A percentile compares a stretch with the other conserved stretches of the same genome.
Evolutionary conservation across 2,329 filamentous ascomycete species (phyloP).

Genomic region (Exophiala spinifera): DNA sequence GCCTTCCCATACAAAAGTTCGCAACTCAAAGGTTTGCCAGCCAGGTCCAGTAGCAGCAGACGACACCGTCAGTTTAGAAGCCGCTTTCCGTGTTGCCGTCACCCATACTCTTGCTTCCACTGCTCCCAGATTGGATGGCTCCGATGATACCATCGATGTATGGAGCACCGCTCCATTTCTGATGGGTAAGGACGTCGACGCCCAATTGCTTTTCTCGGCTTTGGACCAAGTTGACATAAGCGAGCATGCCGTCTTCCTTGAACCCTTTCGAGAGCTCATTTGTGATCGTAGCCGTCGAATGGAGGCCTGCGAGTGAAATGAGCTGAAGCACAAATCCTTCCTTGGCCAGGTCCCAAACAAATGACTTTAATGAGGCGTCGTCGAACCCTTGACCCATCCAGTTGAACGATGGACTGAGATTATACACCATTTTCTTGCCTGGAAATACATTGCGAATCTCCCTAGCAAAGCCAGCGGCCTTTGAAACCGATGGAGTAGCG

Average conservation of each 20-base stretch:
- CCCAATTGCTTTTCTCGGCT: conserved; percentile 83
- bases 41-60: too few species aligned
- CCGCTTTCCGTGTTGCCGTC: conserved; percentile 79
- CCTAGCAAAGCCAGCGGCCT: conserved; percentile 70
- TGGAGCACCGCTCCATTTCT: conserved; percentile 69
- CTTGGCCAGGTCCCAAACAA: conserved; percentile 93
- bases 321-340: conserved; percentile 71
- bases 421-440: conserved; percentile 90
- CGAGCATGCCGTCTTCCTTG: conserved; percentile 90
- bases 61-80: too few species aligned
- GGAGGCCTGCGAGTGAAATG: conserved; percentile 63
- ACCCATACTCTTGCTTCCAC: conserved; percentile 87
- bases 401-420: conserved; percentile 95
- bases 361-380: conserved; percentile 75
- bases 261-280: conserved; percentile 77
- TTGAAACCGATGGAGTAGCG: conserved; percentile 76
- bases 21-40: too few species aligned
- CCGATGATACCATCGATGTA: conserved; percentile 89
- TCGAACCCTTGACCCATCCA: conserved; percentile 96
- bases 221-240: conserved; percentile 94
- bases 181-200: conserved; percentile 90
- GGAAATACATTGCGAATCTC: conserved; percentile 69
- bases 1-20: too few species aligned
- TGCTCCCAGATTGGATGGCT: conserved; percentile 86
- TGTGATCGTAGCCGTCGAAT: conserved; percentile 61